phyloP scores from a whole-genome alignment of 371 early-diverging fungal genomes.

The Phascolomyces articulosus region DNA sequence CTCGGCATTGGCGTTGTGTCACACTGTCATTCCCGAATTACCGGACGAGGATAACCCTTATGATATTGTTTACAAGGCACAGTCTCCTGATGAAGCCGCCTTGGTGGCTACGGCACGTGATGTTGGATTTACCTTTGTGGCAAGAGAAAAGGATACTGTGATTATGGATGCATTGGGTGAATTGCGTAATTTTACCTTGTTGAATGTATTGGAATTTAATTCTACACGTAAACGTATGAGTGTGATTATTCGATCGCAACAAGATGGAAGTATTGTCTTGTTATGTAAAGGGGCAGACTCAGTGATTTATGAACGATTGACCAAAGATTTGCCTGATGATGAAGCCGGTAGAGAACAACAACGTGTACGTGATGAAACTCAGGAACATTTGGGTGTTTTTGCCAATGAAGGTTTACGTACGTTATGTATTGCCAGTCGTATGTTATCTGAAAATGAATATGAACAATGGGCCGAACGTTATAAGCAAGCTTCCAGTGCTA shows the following conservation, averaged over 20 bases:
- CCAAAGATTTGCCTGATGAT: conserved; percentile 26
- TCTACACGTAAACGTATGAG: conserved; percentile 91
- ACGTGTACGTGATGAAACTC: conserved; percentile 43
- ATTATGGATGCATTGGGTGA: conserved; percentile 77
- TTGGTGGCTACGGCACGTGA: conserved; percentile 89
- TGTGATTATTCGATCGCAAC: conserved; percentile 70
- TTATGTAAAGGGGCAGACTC: conserved; percentile 97
- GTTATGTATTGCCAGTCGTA: conserved; percentile 84
- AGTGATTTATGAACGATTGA: conserved; percentile 82
- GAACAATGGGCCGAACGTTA: conserved; percentile 77
- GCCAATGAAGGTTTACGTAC: conserved; percentile 94
- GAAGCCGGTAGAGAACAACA: conserved; percentile 52
- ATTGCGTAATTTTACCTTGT: conserved; percentile 58
- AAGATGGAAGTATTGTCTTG: conserved; percentile 75
- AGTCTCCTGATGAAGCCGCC: conserved; percentile 95
- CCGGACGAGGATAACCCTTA: conserved; percentile 50
- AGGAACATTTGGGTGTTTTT: conserved; percentile 60
- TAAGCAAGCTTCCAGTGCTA: conserved; percentile 77
- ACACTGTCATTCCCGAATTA: conserved; percentile 73
- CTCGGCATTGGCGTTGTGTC: conserved; percentile 81
- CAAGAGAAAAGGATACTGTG: conserved; percentile 71
- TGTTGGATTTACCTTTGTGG: conserved; percentile 86
- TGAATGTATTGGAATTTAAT: conserved; percentile 88
- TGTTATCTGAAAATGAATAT: conserved; percentile 78
- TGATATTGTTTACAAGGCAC: conserved; percentile 83